Percentiles rank a stretch among this genome's conserved stretches.
Conservation (phyloP, 1,284 basidiomycete species). For the Malassezia arunalokei region DNA sequence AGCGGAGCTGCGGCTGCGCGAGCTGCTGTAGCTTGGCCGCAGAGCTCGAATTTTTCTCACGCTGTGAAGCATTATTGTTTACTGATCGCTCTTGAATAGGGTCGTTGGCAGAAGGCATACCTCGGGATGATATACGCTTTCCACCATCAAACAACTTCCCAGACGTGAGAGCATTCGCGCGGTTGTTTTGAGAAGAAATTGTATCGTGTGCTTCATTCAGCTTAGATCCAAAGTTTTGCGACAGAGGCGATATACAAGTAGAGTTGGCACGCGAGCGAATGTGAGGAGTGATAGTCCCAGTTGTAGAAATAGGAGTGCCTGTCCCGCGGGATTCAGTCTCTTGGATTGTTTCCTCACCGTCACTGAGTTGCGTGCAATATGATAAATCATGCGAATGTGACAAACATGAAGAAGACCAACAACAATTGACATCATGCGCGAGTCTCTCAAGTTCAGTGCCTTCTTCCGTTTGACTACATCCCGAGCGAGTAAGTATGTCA, state of each 20-base stretch:
- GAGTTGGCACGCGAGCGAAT: conserved; percentile 9
- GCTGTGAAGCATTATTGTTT: too few relatives aligned
- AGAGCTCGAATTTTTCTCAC: too few relatives aligned
- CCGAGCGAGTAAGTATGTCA: neutral
- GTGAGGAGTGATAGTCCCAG: conserved; percentile 5
- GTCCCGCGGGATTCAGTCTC: neutral
- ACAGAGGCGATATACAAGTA: neutral
- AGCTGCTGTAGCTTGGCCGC: too few relatives aligned
- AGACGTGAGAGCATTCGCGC: too few relatives aligned
- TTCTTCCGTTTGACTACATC: neutral
- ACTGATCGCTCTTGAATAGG: too few relatives aligned
- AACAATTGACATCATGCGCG: neutral
- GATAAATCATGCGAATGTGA: neutral
- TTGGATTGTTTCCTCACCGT: neutral
- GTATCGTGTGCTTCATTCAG: neutral
- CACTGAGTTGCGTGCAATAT: neutral
- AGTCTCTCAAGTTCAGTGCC: neutral
- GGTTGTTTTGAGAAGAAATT: neutral
- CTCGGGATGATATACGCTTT: too few relatives aligned
- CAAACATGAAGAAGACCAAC: neutral
- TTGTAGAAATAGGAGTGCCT: conserved; percentile 1
- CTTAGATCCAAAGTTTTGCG: neutral
- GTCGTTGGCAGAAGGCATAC: too few relatives aligned
- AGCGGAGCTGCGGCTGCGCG: too few relatives aligned
- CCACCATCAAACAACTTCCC: too few relatives aligned